Base-by-base conservation (phyloP, 2,329 filamentous ascomycete species). In the Didymosphaeria variabile region DNA sequence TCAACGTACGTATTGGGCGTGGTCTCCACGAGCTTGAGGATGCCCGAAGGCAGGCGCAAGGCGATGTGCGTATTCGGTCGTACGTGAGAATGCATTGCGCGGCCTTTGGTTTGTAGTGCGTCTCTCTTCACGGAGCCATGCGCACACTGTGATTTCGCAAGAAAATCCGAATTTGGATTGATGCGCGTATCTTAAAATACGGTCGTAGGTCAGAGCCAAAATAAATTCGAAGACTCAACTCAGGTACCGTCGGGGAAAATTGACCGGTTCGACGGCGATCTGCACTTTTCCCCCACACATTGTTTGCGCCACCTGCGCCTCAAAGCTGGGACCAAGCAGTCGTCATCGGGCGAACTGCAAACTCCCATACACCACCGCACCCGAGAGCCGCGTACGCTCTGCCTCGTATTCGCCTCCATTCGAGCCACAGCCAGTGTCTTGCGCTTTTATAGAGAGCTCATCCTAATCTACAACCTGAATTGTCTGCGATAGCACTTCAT, bases 1-100 rank as follows among this genome's bases (percentile, higher is more conserved):
- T 67, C 70, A 64, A 87, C 88, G 76, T 86, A 90, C 87, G 86
- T 87, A 76, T 90, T 86, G 55, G 88, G 87, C 58, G 83, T 80
- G 65, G 89, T 81, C 67, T 88, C 84, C 58, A 87, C 73, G 60
- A 89, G 79, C 72, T 86, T 87, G 58, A 84, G 79, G 55, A 83
- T 78, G 63, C 87, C 87, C 13, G 86, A 89, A 15, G 88, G 84
- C 31, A 88, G 83, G 59, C 84, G 83, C 60, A 88, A 74, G 64
- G 84, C 83, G 57, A 87, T 79, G 69, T 83, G 81, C 58, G 82
- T 79, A 65, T 84, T 77, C 12, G 85, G 83, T 58, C 80, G 80
- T 57, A 87, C 81, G 57, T 74, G 70, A 38, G 80, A 79, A 64
- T 83, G 81, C 77, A 82, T 82, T 59, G 67, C 67, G 68, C 63